Evolutionary conservation across 2,329 filamentous ascomycete genomes (phyloP).

Genomic region (Exophiala xenobiotica): DNA sequence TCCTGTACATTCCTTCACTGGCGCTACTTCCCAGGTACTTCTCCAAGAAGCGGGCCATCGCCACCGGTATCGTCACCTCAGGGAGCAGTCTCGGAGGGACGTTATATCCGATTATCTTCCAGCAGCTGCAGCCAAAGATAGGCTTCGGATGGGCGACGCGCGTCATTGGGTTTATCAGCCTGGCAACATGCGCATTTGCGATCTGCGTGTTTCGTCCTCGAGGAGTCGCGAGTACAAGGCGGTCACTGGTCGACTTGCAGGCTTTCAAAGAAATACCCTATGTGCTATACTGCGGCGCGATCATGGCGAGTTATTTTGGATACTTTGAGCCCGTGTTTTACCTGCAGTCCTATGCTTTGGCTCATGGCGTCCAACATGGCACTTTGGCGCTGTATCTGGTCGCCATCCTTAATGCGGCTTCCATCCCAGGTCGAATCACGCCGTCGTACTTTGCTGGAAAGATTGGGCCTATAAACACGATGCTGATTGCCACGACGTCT

Average conservation of each 20-base stretch:
- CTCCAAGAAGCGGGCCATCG: constrained; percentile 30
- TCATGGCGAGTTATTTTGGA: constrained; percentile 5
- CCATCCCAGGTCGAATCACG: constrained; percentile 36
- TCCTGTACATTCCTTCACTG: constrained; percentile 47
- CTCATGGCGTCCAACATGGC: neutral
- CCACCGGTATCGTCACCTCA: constrained; percentile 17
- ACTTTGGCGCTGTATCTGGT: constrained; percentile 35
- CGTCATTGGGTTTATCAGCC: constrained; percentile 7
- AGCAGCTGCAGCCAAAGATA: constrained; percentile 44
- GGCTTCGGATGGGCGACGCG: constrained; percentile 56
- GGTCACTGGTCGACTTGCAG: neutral
- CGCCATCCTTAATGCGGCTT: constrained; percentile 36
- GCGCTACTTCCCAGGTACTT: constrained; percentile 55
- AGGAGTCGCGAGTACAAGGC: neutral
- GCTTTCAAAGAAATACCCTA: neutral
- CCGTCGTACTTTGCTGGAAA: constrained; percentile 37
- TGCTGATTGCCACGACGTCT: constrained; percentile 7
- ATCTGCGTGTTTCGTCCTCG: constrained; percentile 1
- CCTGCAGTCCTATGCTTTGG: constrained; percentile 3
- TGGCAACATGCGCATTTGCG: constrained; percentile 1
- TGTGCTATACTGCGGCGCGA: neutral
- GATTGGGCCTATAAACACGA: constrained; percentile 11
- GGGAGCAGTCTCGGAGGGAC: constrained; percentile 17
- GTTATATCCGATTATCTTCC: constrained; percentile 42
- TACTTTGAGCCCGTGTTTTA: constrained; percentile 2